phyloP scores from a whole-genome alignment of 2,329 filamentous ascomycete genomes.

The Alternaria gansuensis region DNA sequence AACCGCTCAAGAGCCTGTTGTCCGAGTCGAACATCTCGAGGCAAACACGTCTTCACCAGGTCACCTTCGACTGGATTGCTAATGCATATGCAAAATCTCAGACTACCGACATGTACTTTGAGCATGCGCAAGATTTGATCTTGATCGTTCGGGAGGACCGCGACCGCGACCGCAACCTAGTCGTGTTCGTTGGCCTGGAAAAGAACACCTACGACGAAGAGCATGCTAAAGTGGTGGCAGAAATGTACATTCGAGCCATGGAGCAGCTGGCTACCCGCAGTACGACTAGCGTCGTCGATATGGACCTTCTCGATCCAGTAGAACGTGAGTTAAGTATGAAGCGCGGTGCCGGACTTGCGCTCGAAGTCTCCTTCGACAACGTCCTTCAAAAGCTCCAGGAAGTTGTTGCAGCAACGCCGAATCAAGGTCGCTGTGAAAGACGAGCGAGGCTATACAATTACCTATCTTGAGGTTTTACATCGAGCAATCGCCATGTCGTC shows the following conservation, averaged over 20 bases:
- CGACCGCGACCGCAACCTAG: background rate
- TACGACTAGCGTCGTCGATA: background rate
- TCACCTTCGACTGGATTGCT: constrained; percentile 7
- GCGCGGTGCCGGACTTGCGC: background rate
- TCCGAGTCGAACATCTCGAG: background rate
- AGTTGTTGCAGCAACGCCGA: background rate
- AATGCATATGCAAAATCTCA: background rate
- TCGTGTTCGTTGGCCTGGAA: background rate
- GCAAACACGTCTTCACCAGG: constrained; percentile 5
- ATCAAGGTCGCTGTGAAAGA: constrained; percentile 3
- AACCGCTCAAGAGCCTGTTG: constrained; percentile 1
- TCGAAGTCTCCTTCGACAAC: background rate
- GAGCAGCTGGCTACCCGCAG: background rate
- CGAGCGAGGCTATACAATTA: background rate
- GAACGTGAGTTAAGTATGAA: background rate
- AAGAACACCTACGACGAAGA: background rate
- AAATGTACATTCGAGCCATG: background rate
- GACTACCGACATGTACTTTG: constrained; percentile 5
- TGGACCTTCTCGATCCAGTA: background rate
- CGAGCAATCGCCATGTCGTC: constrained; percentile 12
- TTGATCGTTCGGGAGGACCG: background rate
- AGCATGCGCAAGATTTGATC: constrained; percentile 6
- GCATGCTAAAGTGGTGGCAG: constrained; percentile 4
- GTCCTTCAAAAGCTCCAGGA: background rate
- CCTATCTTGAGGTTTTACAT: background rate